These are phyloP conservation scores for Debaryomyces psychrophilus DNA, from an alignment of 1,139 yeast species.

Conservation along the genomic window DNA sequence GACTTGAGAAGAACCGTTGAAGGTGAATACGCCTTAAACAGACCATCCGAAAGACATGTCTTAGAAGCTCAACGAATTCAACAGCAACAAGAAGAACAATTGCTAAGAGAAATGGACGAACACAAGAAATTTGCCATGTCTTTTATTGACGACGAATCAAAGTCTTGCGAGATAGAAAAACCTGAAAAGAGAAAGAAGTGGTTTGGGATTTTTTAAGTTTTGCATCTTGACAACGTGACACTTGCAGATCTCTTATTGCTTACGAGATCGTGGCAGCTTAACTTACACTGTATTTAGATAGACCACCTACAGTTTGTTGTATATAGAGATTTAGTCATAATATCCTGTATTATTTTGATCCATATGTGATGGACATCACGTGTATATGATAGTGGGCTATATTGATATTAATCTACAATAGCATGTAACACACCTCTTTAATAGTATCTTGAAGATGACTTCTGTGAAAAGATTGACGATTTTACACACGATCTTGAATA, in stretches of 20 bases:
- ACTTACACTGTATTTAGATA: conserved; percentile 8
- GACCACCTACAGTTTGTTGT: not conserved
- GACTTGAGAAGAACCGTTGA: conserved; percentile 44
- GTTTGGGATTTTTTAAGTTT: conserved; percentile 36
- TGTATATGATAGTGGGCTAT: not conserved
- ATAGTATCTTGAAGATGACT: not conserved
- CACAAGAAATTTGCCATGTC: conserved; percentile 34
- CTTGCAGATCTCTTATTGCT: not conserved
- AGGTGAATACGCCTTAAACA: conserved; percentile 57
- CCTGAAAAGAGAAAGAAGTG: conserved; percentile 32
- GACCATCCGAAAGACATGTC: conserved; percentile 73
- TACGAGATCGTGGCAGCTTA: not conserved
- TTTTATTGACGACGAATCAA: conserved; percentile 35
- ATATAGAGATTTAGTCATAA: not conserved
- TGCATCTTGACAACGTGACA: not conserved
- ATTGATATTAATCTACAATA: not conserved
- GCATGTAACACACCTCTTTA: not conserved
- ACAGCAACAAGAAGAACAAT: conserved; percentile 70
- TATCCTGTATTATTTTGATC: not conserved
- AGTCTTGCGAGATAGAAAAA: not conserved
- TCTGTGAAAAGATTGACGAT: conserved; percentile 3
- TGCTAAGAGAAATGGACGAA: conserved; percentile 57
- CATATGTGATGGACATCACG: not conserved
- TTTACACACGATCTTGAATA: conserved; percentile 4
- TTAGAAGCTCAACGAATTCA: conserved; percentile 73